These are phyloP conservation scores for Penicillium herquei DNA, from an alignment of 495 filamentous ascomycete genomes.

Conservation along the genomic window DNA sequence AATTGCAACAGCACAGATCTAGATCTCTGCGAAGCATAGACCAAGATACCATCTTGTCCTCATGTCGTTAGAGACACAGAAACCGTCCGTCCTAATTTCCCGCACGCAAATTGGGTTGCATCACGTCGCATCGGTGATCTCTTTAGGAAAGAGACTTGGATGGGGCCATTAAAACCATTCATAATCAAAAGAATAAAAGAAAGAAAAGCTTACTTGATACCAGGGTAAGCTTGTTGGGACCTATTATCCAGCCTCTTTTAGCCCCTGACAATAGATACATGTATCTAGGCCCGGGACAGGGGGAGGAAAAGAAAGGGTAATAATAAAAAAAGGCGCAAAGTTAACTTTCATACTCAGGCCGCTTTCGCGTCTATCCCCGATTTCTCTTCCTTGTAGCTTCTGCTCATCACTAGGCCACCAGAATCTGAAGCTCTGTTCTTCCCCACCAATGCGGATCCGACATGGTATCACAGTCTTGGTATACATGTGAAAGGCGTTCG, in stretches of 20 bases:
- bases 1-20: constrained; percentile 20
- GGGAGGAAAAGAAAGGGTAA: background rate
- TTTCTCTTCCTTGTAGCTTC: constrained; percentile 3
- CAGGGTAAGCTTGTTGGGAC: background rate
- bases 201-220: constrained; percentile 19
- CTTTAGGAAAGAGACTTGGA: constrained; percentile 23
- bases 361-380: background rate
- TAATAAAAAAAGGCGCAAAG: background rate
- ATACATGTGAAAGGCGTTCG: constrained; percentile 27
- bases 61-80: background rate
- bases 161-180: background rate
- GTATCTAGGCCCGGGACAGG: background rate
- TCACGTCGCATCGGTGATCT: constrained; percentile 25
- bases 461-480: constrained; percentile 14
- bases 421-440: constrained; percentile 2
- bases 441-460: background rate
- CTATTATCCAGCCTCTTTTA: background rate
- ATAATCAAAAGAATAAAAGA: background rate
- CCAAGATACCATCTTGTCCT: background rate
- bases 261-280: background rate
- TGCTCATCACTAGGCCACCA: constrained; percentile 15
- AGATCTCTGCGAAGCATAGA: constrained; percentile 12
- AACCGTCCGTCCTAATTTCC: constrained; percentile 16
- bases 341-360: background rate
- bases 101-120: constrained; percentile 27